Base-by-base conservation (phyloP, 768 basidiomycete genomes). In the Roridomyces roridus region DNA sequence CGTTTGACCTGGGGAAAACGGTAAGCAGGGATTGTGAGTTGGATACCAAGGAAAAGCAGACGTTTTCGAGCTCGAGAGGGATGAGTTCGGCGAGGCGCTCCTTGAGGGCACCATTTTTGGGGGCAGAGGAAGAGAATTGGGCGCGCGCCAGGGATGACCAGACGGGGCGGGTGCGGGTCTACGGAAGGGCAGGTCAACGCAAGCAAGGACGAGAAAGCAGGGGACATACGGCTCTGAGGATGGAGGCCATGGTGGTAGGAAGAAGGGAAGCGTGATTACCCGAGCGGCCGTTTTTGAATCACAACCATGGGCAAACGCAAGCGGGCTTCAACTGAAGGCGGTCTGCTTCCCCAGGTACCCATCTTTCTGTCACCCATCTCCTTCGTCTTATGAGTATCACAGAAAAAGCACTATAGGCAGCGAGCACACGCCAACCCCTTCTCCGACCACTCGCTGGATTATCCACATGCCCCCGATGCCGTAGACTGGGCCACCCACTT, bases 11-110 rank as follows among this genome's bases (percentile, higher is more conserved):
- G 65, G 8, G 42, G 28, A 50, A 3, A 8, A 3, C 15, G 31
- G 31, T 34, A 57, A 45, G 43, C 39, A 20, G 54, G 49, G 29
- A 65, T 34, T 57, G 54, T 46, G 11, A 59, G 6, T n/a, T 12
- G 28, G 46, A 37, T 18, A 11, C 26, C 57, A 44, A 14, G 58
- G 20, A 23, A 18, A 26, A 10, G 68, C 80, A 44, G 44, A 89
- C 89, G 70, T 86, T 85, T 70, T 91, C 89, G 54, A 88, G 83
- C 70, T 96, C 89, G 60, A 81, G 80, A 55, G 96, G 96, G 67
- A 98, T 98, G 74, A 98, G 86, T 77, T 97, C 92, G 29, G 92
- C 85, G 58, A 98, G 82, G 48, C 94, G 85, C 76, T 98, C 94
- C 80, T 96, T 96, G 71, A 98, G 84, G 24, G 92, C 86, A 57